Base-by-base conservation (phyloP, 139 green algal species). In the Gonium pectorale region DNA sequence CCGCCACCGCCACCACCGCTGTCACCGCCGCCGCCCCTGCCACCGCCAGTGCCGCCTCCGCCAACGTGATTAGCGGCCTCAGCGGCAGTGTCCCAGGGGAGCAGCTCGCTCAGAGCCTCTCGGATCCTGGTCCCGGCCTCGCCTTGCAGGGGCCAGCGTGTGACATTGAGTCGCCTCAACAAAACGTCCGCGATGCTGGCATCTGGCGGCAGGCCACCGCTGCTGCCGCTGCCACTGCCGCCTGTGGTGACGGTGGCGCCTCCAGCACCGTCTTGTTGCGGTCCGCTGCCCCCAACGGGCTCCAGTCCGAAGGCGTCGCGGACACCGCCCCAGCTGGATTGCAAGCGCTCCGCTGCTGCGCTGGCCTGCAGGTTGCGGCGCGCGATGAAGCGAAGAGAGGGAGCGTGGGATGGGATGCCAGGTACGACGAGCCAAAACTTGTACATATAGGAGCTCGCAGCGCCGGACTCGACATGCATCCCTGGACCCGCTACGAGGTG, bases 351-450 rank as follows among this genome's bases (percentile, higher is more conserved):
- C 7, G 72, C 72, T 8, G 72, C 49, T 24, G 35, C 35, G 9
- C 52, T 68, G 37, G 72, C 72, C 72, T 80, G 72, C 26, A 15
- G 21, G 29, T n/a, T n/a, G n/a, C n/a, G n/a, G n/a, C n/a, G n/a
- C n/a, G n/a, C n/a, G n/a, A n/a, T n/a, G n/a, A n/a, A n/a, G n/a
- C n/a, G n/a, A n/a, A n/a, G n/a, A n/a, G n/a, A n/a, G n/a, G n/a
- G n/a, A n/a, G n/a, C n/a, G n/a, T n/a, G n/a, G n/a, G n/a, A n/a
- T n/a, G n/a, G 4, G 19, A 29, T 7, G 60, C 15, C 29, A 11
- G 7, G 29, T 22, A 41, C 60, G n/a, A 40, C 54, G 54, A 9
- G 22, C 21, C 54, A 29, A 27, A 29, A 29, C 54, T 22, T 31
- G 21, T 6, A 63, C 6, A 27, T 31, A 6, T 31, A 22, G 21